Percentiles rank a stretch among this genome's conserved stretches.
Conservation (phyloP, 345 rosid genomes). For the Aquilaria sinensis region DNA sequence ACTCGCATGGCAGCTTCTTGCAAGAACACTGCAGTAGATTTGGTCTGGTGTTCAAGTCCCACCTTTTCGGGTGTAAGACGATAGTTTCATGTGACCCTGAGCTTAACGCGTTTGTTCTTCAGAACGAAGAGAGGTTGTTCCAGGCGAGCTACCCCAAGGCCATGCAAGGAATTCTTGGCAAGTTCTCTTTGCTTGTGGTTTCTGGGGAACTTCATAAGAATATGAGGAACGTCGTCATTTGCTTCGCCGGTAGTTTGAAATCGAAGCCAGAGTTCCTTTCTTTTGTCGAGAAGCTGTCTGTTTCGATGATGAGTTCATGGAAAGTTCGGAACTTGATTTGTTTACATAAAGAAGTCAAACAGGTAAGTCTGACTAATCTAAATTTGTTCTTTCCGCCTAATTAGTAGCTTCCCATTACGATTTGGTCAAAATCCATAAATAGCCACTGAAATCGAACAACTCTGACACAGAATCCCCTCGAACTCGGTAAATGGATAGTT, state of each 20-base stretch:
- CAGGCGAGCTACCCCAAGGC: conserved; percentile 60
- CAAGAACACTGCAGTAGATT: conserved; percentile 57
- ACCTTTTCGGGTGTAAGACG: conserved; percentile 72
- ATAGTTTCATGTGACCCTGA: conserved; percentile 81
- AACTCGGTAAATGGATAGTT: too few species aligned
- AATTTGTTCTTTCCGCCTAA: not conserved
- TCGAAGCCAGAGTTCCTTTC: conserved; percentile 38
- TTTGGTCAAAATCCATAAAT: not conserved
- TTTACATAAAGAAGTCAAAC: conserved; percentile 50
- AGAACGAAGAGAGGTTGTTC: conserved; percentile 74
- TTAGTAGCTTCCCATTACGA: too few species aligned
- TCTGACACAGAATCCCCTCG: too few species aligned
- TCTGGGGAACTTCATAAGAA: conserved; percentile 75
- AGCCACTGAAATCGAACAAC: not conserved
- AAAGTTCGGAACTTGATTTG: conserved; percentile 27
- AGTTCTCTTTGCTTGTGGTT: conserved; percentile 41
- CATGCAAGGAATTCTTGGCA: conserved; percentile 73
- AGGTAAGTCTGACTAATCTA: conserved; percentile 25
- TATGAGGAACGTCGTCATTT: conserved; percentile 47
- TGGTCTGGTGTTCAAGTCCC: conserved; percentile 75
- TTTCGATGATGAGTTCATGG: conserved; percentile 71
- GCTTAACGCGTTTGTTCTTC: conserved; percentile 73
- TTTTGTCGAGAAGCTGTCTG: conserved; percentile 38
- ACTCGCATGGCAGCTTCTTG: conserved; percentile 59
- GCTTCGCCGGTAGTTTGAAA: conserved; percentile 44